These are phyloP conservation scores for Sphagnum contortum DNA, from an alignment of 225 moss, liverwort and hornwort species.

Conservation along the genomic window DNA sequence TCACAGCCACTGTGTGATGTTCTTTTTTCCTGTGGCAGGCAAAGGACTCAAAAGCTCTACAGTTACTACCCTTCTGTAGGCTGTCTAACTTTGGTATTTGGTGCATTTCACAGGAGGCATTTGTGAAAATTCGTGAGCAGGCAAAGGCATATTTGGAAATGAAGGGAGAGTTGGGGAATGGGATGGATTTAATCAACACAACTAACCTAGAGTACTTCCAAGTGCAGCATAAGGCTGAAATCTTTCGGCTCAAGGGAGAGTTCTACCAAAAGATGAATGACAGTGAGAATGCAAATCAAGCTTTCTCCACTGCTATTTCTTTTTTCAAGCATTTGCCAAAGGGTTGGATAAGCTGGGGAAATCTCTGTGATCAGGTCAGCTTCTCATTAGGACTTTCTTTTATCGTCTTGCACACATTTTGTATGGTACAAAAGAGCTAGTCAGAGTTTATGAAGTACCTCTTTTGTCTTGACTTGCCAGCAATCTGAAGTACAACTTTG, in stretches of 20 bases:
- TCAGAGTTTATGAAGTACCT: too few relatives aligned
- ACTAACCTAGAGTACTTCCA: conserved; percentile 99
- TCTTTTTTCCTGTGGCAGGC: too few relatives aligned
- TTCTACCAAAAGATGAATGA: conserved; percentile 83
- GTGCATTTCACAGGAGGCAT: conserved; percentile 60
- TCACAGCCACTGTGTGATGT: too few relatives aligned
- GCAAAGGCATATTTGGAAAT: conserved; percentile 96
- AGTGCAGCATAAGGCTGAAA: conserved; percentile 93
- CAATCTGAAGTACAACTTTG: too few relatives aligned
- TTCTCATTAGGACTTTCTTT: neutral
- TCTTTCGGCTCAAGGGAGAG: conserved; percentile 88
- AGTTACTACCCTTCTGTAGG: too few relatives aligned
- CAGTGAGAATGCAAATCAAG: conserved; percentile 88
- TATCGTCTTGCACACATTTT: too few relatives aligned
- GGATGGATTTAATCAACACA: conserved; percentile 79
- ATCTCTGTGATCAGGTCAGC: conserved; percentile 91
- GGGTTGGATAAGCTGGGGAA: conserved; percentile 99
- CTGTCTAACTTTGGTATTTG: too few relatives aligned
- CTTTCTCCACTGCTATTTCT: conserved; percentile 78
- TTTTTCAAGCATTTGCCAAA: conserved; percentile 87
- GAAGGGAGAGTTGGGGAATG: conserved; percentile 92
- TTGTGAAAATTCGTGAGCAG: conserved; percentile 96
- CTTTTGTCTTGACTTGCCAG: too few relatives aligned
- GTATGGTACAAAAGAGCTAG: too few relatives aligned
- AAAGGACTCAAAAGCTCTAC: too few relatives aligned